phyloP scores from a whole-genome alignment of 2,329 filamentous ascomycete species.

The Colletotrichum sp. region DNA sequence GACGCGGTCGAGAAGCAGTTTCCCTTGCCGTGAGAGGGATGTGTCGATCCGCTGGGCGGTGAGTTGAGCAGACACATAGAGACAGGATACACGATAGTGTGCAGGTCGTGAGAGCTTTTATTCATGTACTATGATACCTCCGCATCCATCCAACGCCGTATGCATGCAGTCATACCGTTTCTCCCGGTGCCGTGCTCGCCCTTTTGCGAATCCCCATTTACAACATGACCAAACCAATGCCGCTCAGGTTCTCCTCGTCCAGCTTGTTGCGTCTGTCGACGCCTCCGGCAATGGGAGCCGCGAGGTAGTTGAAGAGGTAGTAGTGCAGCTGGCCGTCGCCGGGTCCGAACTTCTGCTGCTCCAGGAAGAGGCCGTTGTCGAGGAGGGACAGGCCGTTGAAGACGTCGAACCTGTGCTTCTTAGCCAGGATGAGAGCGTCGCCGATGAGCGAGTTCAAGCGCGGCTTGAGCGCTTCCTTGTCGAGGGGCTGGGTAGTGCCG shows the following conservation, averaged over 20 bases:
- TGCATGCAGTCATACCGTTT: background rate
- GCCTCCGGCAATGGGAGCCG: conserved; percentile 83
- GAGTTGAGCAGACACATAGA: background rate
- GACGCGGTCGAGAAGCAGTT: conserved; percentile 54
- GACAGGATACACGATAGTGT: background rate
- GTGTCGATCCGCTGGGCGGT: background rate
- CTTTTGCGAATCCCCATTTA: conserved; percentile 25
- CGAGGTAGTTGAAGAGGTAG: conserved; percentile 97
- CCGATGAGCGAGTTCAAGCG: conserved; percentile 81
- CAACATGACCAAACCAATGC: conserved; percentile 86
- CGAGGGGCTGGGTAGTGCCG: conserved; percentile 65
- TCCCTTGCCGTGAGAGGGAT: conserved; percentile 9
- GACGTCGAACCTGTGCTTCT: conserved; percentile 86
- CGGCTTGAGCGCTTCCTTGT: conserved; percentile 69
- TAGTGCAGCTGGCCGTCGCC: conserved; percentile 96
- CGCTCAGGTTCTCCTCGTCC: conserved; percentile 80
- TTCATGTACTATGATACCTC: conserved; percentile 16
- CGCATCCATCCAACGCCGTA: conserved; percentile 1
- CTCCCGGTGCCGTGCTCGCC: background rate
- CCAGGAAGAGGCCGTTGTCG: conserved; percentile 92
- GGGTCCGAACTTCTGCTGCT: conserved; percentile 91
- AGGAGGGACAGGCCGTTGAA: conserved; percentile 95
- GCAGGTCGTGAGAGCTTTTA: background rate
- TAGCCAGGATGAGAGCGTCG: conserved; percentile 88
- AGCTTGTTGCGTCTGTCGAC: conserved; percentile 80